Base-by-base conservation (phyloP, 352 stramenopile genomes). In the Phytophthora capsici region DNA sequence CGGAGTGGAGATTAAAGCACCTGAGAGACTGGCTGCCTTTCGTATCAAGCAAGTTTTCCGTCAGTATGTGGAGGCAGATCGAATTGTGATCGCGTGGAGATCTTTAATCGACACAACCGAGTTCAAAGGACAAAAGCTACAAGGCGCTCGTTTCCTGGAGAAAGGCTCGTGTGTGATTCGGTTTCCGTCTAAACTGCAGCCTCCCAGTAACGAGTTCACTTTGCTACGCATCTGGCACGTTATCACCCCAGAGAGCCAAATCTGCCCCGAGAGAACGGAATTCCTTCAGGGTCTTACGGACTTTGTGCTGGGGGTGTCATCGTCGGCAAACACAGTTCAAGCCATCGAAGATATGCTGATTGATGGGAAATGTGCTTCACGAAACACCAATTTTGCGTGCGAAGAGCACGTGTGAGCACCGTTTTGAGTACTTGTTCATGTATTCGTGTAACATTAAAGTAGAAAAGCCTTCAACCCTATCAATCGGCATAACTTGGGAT, bases 111-210 rank as follows among this genome's bases (percentile, higher is more conserved):
- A 90, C 13, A 77, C 82, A 8, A 60, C 82, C 2, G 71, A 86
- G 45, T 88, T 90, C 58, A 73, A 72, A 46, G 58, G 72, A 20
- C 71, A 83, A 55, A 62, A 69, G 17, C 48, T 87, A 12, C 48
- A 73, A 1, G 77, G 75, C 9, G 64, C 78, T 40, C 77, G 72
- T 41, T 89, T 90, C 54, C 64, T 66, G 13, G 82, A 90, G 50
- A 77, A 78, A 58, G 82, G 82, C 2, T 84, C 78, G 46, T 78
- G 88, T 48, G 66, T 88, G 40, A 75, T 89, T 37, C 75, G 77
- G 41, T 71, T 66, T 0, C 70, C 70, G 8, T 19, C 48, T 5
- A 77, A 57, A 8, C n/a, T 54, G 10, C 64, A 65, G 6, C 40
- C 59, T 2, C 22, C 32, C n/a, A 55, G 28, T 6, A 53, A 55